Evolutionary conservation across 805 yeast genomes (phyloP), one percentile per base, ranked within the genome.

Genomic region (Ogataea siamensis): DNA sequence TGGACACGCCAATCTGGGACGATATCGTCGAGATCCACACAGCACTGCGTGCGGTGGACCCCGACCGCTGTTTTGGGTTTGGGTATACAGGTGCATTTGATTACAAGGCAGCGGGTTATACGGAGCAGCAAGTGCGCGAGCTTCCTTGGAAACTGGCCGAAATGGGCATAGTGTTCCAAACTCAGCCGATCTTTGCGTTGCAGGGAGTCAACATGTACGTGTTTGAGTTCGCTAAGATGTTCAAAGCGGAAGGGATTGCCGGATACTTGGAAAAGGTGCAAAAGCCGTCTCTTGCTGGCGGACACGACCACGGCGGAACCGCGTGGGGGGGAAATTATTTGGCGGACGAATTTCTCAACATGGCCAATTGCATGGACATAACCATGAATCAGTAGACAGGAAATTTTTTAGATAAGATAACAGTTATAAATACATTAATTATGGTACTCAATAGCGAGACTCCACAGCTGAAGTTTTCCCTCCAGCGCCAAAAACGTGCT

Each of bases 1-100:
- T 83, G 24, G 76, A 76, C 54, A 67, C 70, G 3, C 84, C 84
- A 13, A 70, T 76, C 47, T 54, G 77, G 33, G 45, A 62, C 20
- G 74, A 74, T 52, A 81, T 82, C 6, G 59, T 58, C 37, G 57
- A 53, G 2, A 68, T 76, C 45, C 76, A 81, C 11, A 51, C 61
- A 10, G 55, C 58, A 33, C 68, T 78, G 41, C 77, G 73, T 38
- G 60, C 56, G 11, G 54, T 63, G 17, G 67, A 60, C 52, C 83
- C 83, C 11, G 64, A 69, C 17, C 71, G 70, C 46, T 73, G 75
- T 65, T 63, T 78, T 15, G 84, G 78, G 5, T 78, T 78, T 53
- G 79, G 79, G 50, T 60, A 76, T 39, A 70, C 78, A 17, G 84
- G 83, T 11, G 70, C 76, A 14, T 78, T 76, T 61, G 75, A 78